These are phyloP conservation scores for Mycena crocata DNA, from an alignment of 768 basidiomycete species.

Conservation along the genomic window DNA sequence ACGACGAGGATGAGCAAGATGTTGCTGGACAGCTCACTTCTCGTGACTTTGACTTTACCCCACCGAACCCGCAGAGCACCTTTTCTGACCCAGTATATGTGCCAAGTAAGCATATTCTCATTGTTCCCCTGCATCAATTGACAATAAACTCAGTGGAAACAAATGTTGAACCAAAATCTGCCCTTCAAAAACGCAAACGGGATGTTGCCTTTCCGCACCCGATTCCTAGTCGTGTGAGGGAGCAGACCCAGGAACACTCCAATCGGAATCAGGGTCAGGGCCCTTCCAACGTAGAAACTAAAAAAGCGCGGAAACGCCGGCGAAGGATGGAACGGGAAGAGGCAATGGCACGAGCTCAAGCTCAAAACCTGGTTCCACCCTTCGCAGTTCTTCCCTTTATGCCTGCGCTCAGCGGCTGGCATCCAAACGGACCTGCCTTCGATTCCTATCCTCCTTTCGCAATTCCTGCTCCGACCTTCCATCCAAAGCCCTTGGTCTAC, in stretches of 20 bases:
- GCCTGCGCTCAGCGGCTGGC: slow-evolving; percentile 27
- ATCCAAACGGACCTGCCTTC: slow-evolving; percentile 14
- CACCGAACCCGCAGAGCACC: not conserved
- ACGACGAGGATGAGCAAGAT: slow-evolving; percentile 40
- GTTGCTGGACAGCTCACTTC: slow-evolving; percentile 27
- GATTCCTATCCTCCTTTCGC: slow-evolving; percentile 17
- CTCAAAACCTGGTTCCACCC: slow-evolving; percentile 8
- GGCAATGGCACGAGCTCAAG: slow-evolving; percentile 35
- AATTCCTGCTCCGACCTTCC: not conserved
- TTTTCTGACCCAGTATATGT: slow-evolving; percentile 1
- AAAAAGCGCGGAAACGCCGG: slow-evolving; percentile 56
- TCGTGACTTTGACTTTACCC: not conserved
- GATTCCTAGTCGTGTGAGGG: not conserved
- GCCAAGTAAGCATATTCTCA: not conserved
- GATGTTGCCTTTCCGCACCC: slow-evolving; percentile 10
- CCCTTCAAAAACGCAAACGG: slow-evolving; percentile 30
- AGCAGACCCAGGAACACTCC: not conserved
- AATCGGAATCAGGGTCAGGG: too few species aligned
- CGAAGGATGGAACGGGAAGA: slow-evolving; percentile 51
- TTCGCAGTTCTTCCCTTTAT: slow-evolving; percentile 21
- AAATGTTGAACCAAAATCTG: not conserved
- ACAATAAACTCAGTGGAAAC: not conserved
- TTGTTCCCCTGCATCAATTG: not conserved
- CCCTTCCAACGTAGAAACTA: slow-evolving; percentile 27
- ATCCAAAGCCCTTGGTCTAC: not conserved